A percentile compares a stretch with the other conserved stretches of the same genome.
phyloP scores from a whole-genome alignment of 2,329 filamentous ascomycete species.

The Triangularia setosa region DNA sequence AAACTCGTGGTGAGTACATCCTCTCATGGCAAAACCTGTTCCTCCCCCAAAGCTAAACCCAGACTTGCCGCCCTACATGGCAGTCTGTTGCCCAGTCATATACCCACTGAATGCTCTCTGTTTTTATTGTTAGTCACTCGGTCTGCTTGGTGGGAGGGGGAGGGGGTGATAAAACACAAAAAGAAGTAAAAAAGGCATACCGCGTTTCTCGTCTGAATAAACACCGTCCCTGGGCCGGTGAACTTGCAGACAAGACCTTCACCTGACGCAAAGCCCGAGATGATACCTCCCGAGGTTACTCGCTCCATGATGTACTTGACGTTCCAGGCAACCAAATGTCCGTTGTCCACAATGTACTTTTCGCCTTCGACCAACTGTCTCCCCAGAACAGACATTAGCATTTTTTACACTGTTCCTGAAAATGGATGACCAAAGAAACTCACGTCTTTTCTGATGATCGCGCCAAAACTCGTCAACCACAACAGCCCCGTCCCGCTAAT shows the following conservation, averaged over 20 bases:
- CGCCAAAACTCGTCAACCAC: constrained; percentile 91
- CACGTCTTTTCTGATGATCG: constrained; percentile 91
- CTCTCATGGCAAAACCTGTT: not conserved
- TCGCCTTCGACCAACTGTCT: constrained; percentile 62
- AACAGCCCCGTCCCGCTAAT: constrained; percentile 75
- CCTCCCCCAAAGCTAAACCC: not conserved
- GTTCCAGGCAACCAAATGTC: constrained; percentile 94
- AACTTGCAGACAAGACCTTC: constrained; percentile 96
- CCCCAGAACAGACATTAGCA: not conserved
- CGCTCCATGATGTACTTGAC: constrained; percentile 90
- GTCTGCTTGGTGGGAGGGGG: not conserved
- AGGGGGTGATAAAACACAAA: not conserved
- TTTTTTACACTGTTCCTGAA: not conserved
- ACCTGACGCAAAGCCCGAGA: constrained; percentile 76
- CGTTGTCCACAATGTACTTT: constrained; percentile 89
- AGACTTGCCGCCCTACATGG: constrained; percentile 15
- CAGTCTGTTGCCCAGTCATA: constrained; percentile 43
- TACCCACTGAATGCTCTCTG: constrained; percentile 52
- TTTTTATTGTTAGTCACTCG: not conserved
- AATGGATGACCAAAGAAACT: constrained; percentile 39
- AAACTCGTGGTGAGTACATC: not conserved
- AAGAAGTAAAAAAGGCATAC: constrained; percentile 38
- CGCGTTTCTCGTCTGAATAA: constrained; percentile 87
- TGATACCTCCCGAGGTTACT: constrained; percentile 82
- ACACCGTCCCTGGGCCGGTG: constrained; percentile 83